Percentiles rank a stretch among this genome's conserved stretches.
These are phyloP conservation scores for Tricholoma sp. DNA, from an alignment of 768 basidiomycete species.

Conservation along the genomic window DNA sequence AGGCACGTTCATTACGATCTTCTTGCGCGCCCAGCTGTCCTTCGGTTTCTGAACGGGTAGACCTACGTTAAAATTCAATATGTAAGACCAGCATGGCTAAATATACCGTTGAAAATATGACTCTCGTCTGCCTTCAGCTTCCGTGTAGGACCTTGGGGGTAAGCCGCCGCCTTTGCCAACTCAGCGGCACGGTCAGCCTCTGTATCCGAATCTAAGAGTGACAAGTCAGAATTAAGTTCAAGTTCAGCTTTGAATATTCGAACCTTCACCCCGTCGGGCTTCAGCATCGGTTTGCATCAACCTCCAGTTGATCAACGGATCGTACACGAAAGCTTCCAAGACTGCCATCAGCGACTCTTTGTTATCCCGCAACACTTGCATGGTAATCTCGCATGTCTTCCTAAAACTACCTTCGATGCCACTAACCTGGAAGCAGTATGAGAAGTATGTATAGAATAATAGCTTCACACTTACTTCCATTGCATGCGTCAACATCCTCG, in stretches of 20 bases:
- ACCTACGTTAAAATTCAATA: not conserved
- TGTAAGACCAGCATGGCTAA: not conserved
- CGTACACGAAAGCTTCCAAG: constrained; percentile 97
- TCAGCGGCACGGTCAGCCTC: constrained; percentile 58
- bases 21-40: constrained; percentile 69
- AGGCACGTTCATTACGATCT: constrained; percentile 84
- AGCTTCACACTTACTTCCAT: constrained; percentile 74
- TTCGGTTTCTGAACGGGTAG: constrained; percentile 28
- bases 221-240: constrained; percentile 2
- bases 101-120: constrained; percentile 84
- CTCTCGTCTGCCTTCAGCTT: constrained; percentile 90
- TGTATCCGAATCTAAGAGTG: constrained; percentile 32
- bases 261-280: constrained; percentile 64
- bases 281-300: constrained; percentile 84
- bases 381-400: constrained; percentile 94
- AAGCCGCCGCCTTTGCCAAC: constrained; percentile 59
- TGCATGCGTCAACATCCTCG: constrained; percentile 96
- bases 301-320: constrained; percentile 97
- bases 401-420: constrained; percentile 98
- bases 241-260: constrained; percentile 6
- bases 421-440: constrained; percentile 60
- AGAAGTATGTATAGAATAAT: constrained; percentile 3
- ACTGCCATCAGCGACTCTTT: constrained; percentile 99
- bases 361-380: constrained; percentile 93
- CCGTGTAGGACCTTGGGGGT: constrained; percentile 76